Evolutionary conservation across 352 stramenopile species (phyloP).

Genomic region (Pythium vanterpoolii): DNA sequence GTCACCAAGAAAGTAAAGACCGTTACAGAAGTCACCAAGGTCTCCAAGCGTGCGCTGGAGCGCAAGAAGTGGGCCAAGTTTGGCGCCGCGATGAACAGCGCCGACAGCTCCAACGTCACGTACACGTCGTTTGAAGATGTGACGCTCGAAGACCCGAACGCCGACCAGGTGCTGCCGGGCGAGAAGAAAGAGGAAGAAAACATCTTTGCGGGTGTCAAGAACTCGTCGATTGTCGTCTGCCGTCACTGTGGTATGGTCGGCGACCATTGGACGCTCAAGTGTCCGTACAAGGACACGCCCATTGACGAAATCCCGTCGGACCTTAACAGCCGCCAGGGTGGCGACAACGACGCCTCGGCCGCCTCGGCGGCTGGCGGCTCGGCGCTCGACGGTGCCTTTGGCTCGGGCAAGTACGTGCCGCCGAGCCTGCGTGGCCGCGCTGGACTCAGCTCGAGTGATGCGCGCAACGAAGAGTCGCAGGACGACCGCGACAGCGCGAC

Average conservation of each 20-base stretch:
- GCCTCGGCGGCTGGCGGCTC: constrained; percentile 38
- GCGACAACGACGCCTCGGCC: constrained; percentile 28
- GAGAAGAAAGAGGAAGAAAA: constrained; percentile 90
- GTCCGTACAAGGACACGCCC: constrained; percentile 88
- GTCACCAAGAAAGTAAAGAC: constrained; percentile 90
- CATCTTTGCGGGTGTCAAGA: constrained; percentile 85
- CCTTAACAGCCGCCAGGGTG: constrained; percentile 45
- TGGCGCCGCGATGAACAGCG: constrained; percentile 60
- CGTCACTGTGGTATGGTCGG: constrained; percentile 89
- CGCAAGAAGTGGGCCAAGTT: constrained; percentile 87
- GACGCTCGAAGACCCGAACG: constrained; percentile 79
- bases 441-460: constrained; percentile 30
- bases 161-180: constrained; percentile 78
- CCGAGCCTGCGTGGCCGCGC: constrained; percentile 71
- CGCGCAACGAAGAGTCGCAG: constrained; percentile 33
- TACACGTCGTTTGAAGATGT: constrained; percentile 86
- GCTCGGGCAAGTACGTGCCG: constrained; percentile 85
- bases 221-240: constrained; percentile 87
- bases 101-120: constrained; percentile 83
- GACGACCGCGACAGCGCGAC: constrained; percentile 85
- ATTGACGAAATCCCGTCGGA: constrained; percentile 76
- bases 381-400: constrained; percentile 66
- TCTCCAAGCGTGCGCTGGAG: constrained; percentile 83
- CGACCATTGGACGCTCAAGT: constrained; percentile 90
- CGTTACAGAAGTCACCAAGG: constrained; percentile 72